These are phyloP conservation scores for Calonectria pteridis DNA, from an alignment of 2,329 filamentous ascomycete genomes.

Conservation along the genomic window DNA sequence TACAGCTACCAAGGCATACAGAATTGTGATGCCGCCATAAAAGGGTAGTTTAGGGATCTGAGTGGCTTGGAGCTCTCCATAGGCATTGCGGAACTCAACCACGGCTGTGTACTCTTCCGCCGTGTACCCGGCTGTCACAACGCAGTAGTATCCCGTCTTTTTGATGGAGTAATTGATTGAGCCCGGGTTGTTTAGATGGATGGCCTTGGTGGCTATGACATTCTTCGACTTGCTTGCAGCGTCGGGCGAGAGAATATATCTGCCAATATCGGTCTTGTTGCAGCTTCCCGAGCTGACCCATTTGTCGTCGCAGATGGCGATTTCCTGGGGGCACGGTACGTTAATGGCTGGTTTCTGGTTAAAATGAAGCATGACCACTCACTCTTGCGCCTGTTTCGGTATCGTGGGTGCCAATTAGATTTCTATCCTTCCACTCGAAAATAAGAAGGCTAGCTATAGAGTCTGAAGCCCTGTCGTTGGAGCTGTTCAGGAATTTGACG, in stretches of 20 bases:
- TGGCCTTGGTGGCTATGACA: conserved; percentile 81
- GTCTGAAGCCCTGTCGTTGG: conserved; percentile 70
- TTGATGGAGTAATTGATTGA: conserved; percentile 86
- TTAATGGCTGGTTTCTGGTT: not conserved
- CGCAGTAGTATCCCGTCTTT: conserved; percentile 96
- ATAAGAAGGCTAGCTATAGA: conserved; percentile 87
- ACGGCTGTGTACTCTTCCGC: conserved; percentile 80
- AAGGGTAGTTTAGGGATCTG: conserved; percentile 98
- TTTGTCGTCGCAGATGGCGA: conserved; percentile 79
- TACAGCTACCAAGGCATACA: conserved; percentile 87
- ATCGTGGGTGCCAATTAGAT: conserved; percentile 78
- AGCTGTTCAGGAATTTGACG: conserved; percentile 78
- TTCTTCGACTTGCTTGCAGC: conserved; percentile 78
- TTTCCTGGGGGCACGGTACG: conserved; percentile 46
- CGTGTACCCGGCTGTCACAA: conserved; percentile 81
- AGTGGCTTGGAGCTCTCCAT: conserved; percentile 93
- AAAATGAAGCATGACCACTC: conserved; percentile 42
- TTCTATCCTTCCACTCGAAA: conserved; percentile 93
- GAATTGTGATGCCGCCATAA: conserved; percentile 92
- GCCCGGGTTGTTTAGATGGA: conserved; percentile 82
- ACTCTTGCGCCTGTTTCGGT: conserved; percentile 67
- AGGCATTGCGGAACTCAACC: conserved; percentile 94
- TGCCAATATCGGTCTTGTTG: conserved; percentile 80
- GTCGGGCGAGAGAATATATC: conserved; percentile 86
- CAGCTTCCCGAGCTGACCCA: conserved; percentile 79